A percentile compares a stretch with the other conserved stretches of the same genome.
phyloP scores from a whole-genome alignment of 495 filamentous ascomycete species.

The Penicillium verhagenii region DNA sequence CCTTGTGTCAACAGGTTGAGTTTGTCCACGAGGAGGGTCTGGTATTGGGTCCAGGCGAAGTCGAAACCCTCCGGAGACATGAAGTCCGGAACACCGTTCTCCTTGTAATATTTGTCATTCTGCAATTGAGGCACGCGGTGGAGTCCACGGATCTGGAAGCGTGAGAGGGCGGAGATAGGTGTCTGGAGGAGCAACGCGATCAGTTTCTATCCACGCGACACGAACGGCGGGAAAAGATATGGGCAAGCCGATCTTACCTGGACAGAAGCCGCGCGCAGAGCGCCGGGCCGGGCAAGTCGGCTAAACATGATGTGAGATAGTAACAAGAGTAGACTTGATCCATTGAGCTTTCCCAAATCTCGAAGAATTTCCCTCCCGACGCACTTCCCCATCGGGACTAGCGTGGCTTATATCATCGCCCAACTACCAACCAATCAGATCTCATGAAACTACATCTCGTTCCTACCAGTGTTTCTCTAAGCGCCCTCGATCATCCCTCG shows the following conservation, averaged over 20 bases:
- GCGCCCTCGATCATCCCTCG: slow-evolving; percentile 20
- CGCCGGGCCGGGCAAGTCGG: slow-evolving; percentile 47
- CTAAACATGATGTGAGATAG: slow-evolving; percentile 49
- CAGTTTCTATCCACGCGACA: slow-evolving; percentile 15
- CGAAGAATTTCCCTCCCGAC: slow-evolving; percentile 42
- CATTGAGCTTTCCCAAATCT: slow-evolving; percentile 6
- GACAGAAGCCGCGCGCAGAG: slow-evolving; percentile 45
- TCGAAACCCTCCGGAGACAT: slow-evolving; percentile 64
- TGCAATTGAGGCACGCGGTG: slow-evolving; percentile 62
- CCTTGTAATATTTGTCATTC: slow-evolving; percentile 48
- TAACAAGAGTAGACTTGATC: not conserved
- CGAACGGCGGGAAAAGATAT: not conserved
- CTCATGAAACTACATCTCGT: slow-evolving; percentile 23
- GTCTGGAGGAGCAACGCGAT: slow-evolving; percentile 31
- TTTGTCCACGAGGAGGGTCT: slow-evolving; percentile 65
- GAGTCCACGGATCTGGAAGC: slow-evolving; percentile 41
- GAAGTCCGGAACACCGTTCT: slow-evolving; percentile 65
- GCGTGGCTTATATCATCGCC: slow-evolving; percentile 32
- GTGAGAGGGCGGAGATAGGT: slow-evolving; percentile 42
- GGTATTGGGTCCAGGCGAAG: slow-evolving; percentile 82
- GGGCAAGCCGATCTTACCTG: slow-evolving; percentile 25
- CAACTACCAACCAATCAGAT: slow-evolving; percentile 29
- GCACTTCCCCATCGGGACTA: slow-evolving; percentile 29
- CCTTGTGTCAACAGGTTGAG: slow-evolving; percentile 73
- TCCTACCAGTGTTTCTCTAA: slow-evolving; percentile 12